A percentile compares a stretch with the other conserved stretches of the same genome.
These are phyloP conservation scores for Hirschfeldia incana DNA, from an alignment of 345 rosid species.

Conservation along the genomic window DNA sequence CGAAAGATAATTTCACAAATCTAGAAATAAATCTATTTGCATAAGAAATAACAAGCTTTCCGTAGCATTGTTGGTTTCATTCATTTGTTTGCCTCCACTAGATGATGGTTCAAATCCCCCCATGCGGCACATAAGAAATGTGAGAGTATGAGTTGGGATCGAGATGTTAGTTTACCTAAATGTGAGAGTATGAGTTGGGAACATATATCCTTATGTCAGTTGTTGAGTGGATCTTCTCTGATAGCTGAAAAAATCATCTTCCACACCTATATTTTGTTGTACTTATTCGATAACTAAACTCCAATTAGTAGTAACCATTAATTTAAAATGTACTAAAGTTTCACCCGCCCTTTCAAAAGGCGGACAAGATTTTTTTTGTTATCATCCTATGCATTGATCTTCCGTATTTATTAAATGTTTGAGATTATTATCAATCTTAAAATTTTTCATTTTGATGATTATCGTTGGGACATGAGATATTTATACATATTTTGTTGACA, in stretches of 20 bases:
- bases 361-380: no score
- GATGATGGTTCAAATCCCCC: background rate
- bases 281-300: background rate
- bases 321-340: background rate
- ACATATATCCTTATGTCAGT: background rate
- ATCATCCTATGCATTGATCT: no score
- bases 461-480: no score
- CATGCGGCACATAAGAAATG: background rate
- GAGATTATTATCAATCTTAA: no score
- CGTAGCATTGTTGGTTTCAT: background rate
- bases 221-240: background rate
- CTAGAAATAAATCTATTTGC: no score
- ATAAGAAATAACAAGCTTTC: background rate
- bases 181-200: background rate
- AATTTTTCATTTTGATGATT: no score
- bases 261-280: background rate
- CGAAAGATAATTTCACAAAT: no score
- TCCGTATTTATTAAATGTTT: no score
- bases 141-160: background rate
- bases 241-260: background rate
- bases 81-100: background rate
- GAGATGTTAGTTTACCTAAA: background rate
- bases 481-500: no score
- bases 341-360: no score
- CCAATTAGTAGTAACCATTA: background rate